Base-by-base conservation (phyloP, 2,329 filamentous ascomycete genomes). In the Fusarium palustre region DNA sequence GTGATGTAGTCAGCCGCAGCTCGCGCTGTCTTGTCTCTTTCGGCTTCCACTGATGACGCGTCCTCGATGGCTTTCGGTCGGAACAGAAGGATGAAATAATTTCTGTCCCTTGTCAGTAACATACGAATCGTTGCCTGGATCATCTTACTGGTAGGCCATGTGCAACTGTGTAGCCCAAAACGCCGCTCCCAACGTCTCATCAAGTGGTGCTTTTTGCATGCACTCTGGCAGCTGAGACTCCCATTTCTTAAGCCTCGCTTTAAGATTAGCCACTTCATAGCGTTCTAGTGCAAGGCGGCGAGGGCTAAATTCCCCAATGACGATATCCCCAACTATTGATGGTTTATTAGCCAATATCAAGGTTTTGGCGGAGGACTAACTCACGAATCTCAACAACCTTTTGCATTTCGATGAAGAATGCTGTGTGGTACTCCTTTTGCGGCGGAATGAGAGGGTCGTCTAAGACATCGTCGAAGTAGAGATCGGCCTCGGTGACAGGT, bases 281-380 rank as follows among this genome's bases (percentile, higher is more conserved):
- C 24, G 43, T 5, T 67, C 67, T 0, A 56, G 13, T 0, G 39
- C 20, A 3, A 65, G 53, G 0, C 70, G 41, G 0, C 58, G 70
- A 16, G 70, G 70, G 28, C 70, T 72, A 15, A 66, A 72, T 18
- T 72, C 70, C 0, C 55, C 70, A 3, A 72, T 71, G 0, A 72
- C 58, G 1, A 72, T 64, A 4, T 72, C 60, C 3, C 70, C 70
- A 1, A 73, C 69, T 72, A 1, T 5, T 8, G 2, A 16, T 11
- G 8, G 24, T 13, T 22, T 2, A 22, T 24, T 12, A 2, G 30
- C 3, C 1, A 0, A 3, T 9, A 3, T 2, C 5, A 5, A 5
- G 1, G 0, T 4, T 15, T 2, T 2, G 0, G 3, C 10, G 0
- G 7, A 4, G 1, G 6, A 9, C 16, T 1, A 12, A 13, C 59